Evolutionary conservation across 768 basidiomycete genomes (phyloP).

Genomic region (Coprinopsis sp.): DNA sequence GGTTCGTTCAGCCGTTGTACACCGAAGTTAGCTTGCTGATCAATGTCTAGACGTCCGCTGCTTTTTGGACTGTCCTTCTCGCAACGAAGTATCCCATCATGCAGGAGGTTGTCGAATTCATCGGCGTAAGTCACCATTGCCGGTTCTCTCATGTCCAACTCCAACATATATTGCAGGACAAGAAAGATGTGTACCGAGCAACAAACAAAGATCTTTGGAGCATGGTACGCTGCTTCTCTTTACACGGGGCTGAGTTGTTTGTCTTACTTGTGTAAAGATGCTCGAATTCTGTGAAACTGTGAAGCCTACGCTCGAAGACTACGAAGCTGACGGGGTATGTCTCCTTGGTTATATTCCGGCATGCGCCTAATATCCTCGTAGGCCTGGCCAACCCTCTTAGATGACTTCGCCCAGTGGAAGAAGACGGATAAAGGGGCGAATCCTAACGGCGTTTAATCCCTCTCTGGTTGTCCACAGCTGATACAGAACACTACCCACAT

Average conservation of each 20-base stretch:
- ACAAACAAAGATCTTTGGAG: slow-evolving; percentile 84
- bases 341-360: background rate
- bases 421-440: slow-evolving; percentile 17
- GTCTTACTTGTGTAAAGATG: slow-evolving; percentile 40
- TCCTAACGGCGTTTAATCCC: background rate
- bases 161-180: slow-evolving; percentile 18
- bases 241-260: background rate
- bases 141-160: background rate
- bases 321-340: slow-evolving; percentile 70
- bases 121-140: slow-evolving; percentile 41
- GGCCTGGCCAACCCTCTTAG: slow-evolving; percentile 83
- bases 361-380: slow-evolving; percentile 20
- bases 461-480: background rate
- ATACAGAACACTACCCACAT: too few species aligned
- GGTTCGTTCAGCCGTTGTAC: slow-evolving; percentile 33
- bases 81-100: slow-evolving; percentile 63
- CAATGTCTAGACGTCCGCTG: slow-evolving; percentile 52
- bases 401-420: slow-evolving; percentile 76
- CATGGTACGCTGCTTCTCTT: slow-evolving; percentile 50
- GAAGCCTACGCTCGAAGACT: slow-evolving; percentile 54
- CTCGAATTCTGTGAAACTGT: slow-evolving; percentile 71
- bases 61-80: slow-evolving; percentile 74
- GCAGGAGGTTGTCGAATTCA: slow-evolving; percentile 60
- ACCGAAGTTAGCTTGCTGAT: background rate
- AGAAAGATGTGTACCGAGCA: slow-evolving; percentile 63